A percentile compares a stretch with the other conserved stretches of the same genome.
These are phyloP conservation scores for Vitis hybrid DNA, from an alignment of 177 flowering plant species.

Conservation along the genomic window DNA sequence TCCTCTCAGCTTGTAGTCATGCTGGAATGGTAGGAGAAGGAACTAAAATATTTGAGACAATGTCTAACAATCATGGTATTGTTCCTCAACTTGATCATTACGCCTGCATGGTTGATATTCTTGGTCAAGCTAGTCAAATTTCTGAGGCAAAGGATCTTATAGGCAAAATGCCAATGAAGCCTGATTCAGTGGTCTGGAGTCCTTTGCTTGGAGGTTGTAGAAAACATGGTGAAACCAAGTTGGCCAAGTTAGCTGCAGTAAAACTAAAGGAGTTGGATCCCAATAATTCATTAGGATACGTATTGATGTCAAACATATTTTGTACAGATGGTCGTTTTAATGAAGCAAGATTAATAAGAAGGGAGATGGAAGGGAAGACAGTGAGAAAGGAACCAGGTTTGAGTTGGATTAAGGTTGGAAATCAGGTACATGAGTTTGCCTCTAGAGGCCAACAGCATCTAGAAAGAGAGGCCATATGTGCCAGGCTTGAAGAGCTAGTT, in stretches of 20 bases:
- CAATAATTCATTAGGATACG: slow-evolving; percentile 61
- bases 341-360: slow-evolving; percentile 50
- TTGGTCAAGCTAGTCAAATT: slow-evolving; percentile 60
- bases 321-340: slow-evolving; percentile 45
- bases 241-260: slow-evolving; percentile 48
- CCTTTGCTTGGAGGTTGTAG: slow-evolving; percentile 70
- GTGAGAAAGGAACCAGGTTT: slow-evolving; percentile 78
- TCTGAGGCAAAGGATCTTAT: slow-evolving; percentile 56
- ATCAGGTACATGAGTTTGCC: too few relatives aligned
- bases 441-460: too few relatives aligned
- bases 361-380: slow-evolving; percentile 50
- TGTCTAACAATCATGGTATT: slow-evolving; percentile 40
- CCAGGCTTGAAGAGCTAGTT: too few relatives aligned
- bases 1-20: slow-evolving; percentile 80
- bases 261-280: slow-evolving; percentile 67
- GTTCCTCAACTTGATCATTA: slow-evolving; percentile 68
- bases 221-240: slow-evolving; percentile 53
- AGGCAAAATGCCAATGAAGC: slow-evolving; percentile 58
- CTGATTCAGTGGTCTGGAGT: slow-evolving; percentile 79
- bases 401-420: neutral
- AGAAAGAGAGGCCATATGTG: too few relatives aligned
- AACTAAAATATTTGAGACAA: slow-evolving; percentile 45
- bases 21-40: slow-evolving; percentile 71
- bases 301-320: slow-evolving; percentile 67
- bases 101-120: slow-evolving; percentile 76